A percentile compares a stretch with the other conserved stretches of the same genome.
Conservation (phyloP, 176 grass and related monocot genomes). For the Chloris gayana region DNA sequence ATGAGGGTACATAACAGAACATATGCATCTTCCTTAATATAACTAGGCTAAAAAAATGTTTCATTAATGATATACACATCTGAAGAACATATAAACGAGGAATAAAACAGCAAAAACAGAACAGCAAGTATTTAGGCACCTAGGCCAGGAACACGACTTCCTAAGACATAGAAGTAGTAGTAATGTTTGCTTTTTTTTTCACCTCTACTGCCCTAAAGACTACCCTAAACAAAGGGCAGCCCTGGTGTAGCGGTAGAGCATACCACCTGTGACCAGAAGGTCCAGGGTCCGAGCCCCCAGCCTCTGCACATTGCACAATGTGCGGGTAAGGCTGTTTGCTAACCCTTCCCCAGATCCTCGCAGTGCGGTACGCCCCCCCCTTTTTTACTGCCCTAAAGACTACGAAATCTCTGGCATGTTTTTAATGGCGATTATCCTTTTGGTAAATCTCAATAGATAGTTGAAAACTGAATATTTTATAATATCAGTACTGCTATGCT, state of each 20-base stretch:
- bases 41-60: background rate
- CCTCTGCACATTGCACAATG: too few relatives aligned
- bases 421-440: constrained; percentile 20
- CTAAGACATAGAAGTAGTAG: background rate
- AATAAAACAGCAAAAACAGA: background rate
- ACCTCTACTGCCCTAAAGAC: constrained; percentile 2
- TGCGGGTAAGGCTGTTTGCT: too few relatives aligned
- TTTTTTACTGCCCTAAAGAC: background rate
- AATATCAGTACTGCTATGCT: background rate
- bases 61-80: background rate
- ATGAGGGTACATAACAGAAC: background rate
- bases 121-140: background rate
- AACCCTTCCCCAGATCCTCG: too few relatives aligned
- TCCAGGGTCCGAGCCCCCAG: too few relatives aligned
- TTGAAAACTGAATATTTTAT: background rate
- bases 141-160: constrained; percentile 11
- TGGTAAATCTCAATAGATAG: background rate
- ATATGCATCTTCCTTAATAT: background rate
- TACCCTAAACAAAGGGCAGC: too few relatives aligned
- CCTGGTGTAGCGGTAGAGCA: too few relatives aligned
- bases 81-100: background rate
- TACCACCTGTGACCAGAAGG: too few relatives aligned
- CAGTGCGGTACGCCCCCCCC: too few relatives aligned
- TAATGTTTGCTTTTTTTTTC: constrained; percentile 9
- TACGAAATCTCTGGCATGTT: background rate